Evolutionary conservation across 768 basidiomycete genomes (phyloP).

Genomic region (Mycena amicta): DNA sequence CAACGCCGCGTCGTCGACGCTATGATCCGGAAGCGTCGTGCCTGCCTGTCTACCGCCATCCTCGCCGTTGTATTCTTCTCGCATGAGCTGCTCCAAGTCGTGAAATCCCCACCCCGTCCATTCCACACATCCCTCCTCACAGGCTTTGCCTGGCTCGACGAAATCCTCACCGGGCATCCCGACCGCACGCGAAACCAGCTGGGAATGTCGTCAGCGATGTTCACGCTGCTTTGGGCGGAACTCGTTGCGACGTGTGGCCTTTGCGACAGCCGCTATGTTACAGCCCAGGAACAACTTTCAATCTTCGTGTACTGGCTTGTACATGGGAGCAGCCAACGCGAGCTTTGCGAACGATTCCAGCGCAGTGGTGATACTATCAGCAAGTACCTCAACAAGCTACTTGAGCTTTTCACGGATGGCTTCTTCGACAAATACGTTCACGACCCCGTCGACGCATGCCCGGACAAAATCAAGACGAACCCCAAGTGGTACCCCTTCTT

Average conservation of each 20-base stretch:
- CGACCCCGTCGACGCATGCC: conserved; percentile 7
- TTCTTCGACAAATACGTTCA: conserved; percentile 12
- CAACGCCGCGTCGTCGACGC: neutral
- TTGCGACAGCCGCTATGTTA: neutral
- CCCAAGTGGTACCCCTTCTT: conserved; percentile 31
- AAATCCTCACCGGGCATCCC: conserved; percentile 14
- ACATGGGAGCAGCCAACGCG: neutral
- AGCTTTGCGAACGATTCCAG: conserved; percentile 15
- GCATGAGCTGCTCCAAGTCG: neutral
- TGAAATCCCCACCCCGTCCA: neutral
- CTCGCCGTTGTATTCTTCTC: conserved; percentile 2
- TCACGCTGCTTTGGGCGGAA: conserved; percentile 2
- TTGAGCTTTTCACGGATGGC: neutral
- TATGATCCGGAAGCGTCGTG: neutral
- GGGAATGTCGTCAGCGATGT: conserved; percentile 5
- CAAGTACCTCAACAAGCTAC: conserved; percentile 5
- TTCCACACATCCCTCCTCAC: conserved; percentile 16
- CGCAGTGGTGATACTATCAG: conserved; percentile 3
- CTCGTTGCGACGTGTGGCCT: neutral
- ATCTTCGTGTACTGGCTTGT: conserved; percentile 20
- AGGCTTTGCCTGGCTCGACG: conserved; percentile 14
- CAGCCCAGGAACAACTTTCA: neutral
- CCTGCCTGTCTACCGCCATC: neutral
- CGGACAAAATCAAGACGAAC: conserved; percentile 24
- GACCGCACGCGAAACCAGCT: conserved; percentile 3